A percentile compares a stretch with the other conserved stretches of the same genome.
These are phyloP conservation scores for Brassica incana DNA, from an alignment of 345 rosid species.

Conservation along the genomic window DNA sequence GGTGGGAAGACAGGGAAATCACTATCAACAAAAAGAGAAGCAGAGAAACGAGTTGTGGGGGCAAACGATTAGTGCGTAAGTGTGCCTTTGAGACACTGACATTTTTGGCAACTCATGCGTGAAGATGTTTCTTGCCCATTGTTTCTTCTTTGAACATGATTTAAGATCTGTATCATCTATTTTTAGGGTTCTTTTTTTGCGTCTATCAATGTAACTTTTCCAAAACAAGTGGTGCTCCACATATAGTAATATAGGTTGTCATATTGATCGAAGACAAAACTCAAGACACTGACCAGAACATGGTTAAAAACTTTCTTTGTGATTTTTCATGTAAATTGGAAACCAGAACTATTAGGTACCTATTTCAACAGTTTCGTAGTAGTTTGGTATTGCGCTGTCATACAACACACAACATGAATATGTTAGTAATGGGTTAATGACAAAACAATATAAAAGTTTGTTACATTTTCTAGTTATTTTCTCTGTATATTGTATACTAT, in stretches of 20 bases:
- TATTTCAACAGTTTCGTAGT: conserved; percentile 1
- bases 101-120: conserved; percentile 45
- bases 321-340: conserved; percentile 18
- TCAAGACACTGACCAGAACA: conserved; percentile 28
- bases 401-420: conserved; percentile 3
- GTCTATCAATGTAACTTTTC: conserved; percentile 16
- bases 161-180: conserved; percentile 21
- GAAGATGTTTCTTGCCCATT: conserved; percentile 42
- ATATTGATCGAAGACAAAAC: conserved; percentile 32
- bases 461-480: background rate
- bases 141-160: conserved; percentile 34
- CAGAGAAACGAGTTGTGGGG: conserved; percentile 41
- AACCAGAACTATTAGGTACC: conserved; percentile 3
- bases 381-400: conserved; percentile 18
- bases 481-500: background rate
- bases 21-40: conserved; percentile 43
- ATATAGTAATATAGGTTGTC: conserved; percentile 28
- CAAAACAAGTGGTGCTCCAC: conserved; percentile 42
- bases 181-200: conserved; percentile 10
- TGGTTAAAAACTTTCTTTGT: conserved; percentile 21
- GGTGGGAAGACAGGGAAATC: conserved; percentile 34
- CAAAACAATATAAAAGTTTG: background rate
- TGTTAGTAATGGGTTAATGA: background rate
- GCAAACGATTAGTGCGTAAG: conserved; percentile 24
- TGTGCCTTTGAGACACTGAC: conserved; percentile 34